These are phyloP conservation scores for Sphagnum contortum DNA, from an alignment of 225 moss, liverwort and hornwort genomes.

Conservation along the genomic window DNA sequence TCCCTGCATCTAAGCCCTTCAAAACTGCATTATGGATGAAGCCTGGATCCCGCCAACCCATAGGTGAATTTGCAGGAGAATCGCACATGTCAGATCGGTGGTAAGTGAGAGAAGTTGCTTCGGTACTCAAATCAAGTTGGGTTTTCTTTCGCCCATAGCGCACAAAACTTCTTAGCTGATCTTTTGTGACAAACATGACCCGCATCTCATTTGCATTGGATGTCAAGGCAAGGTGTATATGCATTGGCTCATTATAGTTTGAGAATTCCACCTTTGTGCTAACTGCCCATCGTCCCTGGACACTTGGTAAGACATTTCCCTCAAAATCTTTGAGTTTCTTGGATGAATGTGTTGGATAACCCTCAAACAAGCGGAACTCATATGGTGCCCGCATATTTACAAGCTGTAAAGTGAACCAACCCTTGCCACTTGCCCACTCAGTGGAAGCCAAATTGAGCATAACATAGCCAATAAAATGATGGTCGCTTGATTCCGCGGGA, in stretches of 20 bases:
- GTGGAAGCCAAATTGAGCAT: conserved; percentile 13
- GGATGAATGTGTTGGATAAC: neutral
- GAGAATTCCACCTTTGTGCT: neutral
- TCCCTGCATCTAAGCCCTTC: neutral
- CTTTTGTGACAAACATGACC: conserved; percentile 4
- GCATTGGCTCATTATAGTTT: neutral
- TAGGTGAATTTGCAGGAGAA: neutral
- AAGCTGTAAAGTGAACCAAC: conserved; percentile 16
- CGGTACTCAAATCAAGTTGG: neutral
- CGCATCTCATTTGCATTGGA: neutral
- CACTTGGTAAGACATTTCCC: conserved; percentile 15
- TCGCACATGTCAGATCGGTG: conserved; percentile 1
- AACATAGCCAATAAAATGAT: conserved; percentile 61
- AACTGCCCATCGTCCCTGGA: neutral
- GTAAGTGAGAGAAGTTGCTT: neutral
- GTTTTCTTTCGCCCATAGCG: neutral
- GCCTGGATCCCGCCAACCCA: conserved; percentile 1
- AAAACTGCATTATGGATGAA: conserved; percentile 1
- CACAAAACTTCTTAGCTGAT: neutral
- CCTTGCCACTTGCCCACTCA: conserved; percentile 24
- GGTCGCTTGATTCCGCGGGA: conserved; percentile 59
- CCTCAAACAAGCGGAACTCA: conserved; percentile 29
- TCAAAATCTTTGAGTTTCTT: conserved; percentile 18
- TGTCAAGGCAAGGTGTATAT: neutral
- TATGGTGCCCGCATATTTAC: conserved; percentile 42